Evolutionary conservation across 768 basidiomycete genomes (phyloP).

Genomic region (Phylloporus sp.): DNA sequence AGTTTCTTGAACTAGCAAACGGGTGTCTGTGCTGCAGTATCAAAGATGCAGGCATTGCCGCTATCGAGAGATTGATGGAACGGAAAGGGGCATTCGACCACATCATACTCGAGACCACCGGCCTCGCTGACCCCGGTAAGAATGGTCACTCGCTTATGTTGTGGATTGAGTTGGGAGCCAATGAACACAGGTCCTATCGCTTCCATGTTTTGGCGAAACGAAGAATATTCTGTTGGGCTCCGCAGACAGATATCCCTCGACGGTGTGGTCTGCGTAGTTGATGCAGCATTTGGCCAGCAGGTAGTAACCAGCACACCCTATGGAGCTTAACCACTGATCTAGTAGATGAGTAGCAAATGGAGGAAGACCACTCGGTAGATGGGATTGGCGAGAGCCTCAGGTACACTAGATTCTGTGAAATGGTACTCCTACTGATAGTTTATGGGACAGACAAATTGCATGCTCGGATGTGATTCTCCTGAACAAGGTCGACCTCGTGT

Average conservation of each 20-base stretch:
- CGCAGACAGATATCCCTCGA: conserved; percentile 74
- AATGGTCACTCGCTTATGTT: not conserved
- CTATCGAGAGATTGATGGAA: conserved; percentile 89
- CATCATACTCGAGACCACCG: conserved; percentile 93
- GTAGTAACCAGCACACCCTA: conserved; percentile 39
- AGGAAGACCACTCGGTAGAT: conserved; percentile 67
- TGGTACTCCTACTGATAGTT: not conserved
- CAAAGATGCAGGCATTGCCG: conserved; percentile 88
- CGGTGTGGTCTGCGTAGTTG: conserved; percentile 90
- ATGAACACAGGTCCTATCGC: conserved; percentile 68
- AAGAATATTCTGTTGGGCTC: conserved; percentile 68
- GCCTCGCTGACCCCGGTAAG: conserved; percentile 90
- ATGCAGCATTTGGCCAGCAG: conserved; percentile 74
- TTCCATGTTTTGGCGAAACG: conserved; percentile 83
- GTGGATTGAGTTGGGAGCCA: not conserved
- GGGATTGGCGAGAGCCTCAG: conserved; percentile 75
- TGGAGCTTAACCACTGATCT: conserved; percentile 5
- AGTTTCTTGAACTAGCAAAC: conserved; percentile 90
- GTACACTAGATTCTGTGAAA: conserved; percentile 36
- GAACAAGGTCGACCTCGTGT: conserved; percentile 85
- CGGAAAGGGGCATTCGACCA: conserved; percentile 89
- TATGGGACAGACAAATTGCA: conserved; percentile 79
- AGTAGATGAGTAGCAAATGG: conserved; percentile 63
- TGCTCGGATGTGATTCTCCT: conserved; percentile 87
- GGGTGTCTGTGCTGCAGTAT: conserved; percentile 99